Conservation (phyloP, 2,329 filamentous ascomycete genomes). For the Venturia aucupariae region DNA sequence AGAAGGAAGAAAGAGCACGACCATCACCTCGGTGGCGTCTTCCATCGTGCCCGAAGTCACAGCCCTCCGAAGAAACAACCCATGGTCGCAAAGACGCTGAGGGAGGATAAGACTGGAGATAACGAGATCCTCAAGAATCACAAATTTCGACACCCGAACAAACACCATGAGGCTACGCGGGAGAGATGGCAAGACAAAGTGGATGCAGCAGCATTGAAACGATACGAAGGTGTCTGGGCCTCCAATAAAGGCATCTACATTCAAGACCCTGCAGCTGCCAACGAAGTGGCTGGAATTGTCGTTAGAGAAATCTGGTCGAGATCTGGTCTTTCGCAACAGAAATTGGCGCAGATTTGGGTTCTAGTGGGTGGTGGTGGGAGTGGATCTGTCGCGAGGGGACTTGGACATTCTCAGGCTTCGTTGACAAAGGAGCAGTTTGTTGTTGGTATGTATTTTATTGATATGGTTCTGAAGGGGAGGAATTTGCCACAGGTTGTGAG, state of each 20-base stretch:
- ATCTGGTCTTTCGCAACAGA: constrained; percentile 56
- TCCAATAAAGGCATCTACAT: constrained; percentile 57
- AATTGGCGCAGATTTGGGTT: constrained; percentile 68
- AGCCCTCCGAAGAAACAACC: constrained; percentile 12
- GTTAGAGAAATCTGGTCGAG: constrained; percentile 68
- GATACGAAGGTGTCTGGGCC: constrained; percentile 79
- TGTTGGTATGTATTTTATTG: constrained; percentile 73
- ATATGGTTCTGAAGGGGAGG: constrained; percentile 68
- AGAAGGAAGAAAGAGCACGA: constrained; percentile 8
- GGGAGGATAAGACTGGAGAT: background rate
- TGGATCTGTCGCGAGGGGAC: background rate
- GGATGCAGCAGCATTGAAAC: constrained; percentile 61
- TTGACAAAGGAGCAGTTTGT: constrained; percentile 66
- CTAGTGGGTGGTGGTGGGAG: constrained; percentile 55
- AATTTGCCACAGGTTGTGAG: constrained; percentile 65
- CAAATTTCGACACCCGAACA: constrained; percentile 51
- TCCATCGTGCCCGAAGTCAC: constrained; percentile 2
- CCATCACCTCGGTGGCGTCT: background rate
- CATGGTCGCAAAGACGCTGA: background rate
- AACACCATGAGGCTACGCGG: constrained; percentile 66
- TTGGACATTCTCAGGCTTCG: constrained; percentile 15
- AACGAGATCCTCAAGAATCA: constrained; percentile 17
- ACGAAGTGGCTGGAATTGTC: constrained; percentile 57
- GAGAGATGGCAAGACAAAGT: constrained; percentile 70
- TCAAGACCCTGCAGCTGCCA: constrained; percentile 21